Evolutionary conservation across 306 rosid species (phyloP).

Genomic region (Quillaja saponaria): DNA sequence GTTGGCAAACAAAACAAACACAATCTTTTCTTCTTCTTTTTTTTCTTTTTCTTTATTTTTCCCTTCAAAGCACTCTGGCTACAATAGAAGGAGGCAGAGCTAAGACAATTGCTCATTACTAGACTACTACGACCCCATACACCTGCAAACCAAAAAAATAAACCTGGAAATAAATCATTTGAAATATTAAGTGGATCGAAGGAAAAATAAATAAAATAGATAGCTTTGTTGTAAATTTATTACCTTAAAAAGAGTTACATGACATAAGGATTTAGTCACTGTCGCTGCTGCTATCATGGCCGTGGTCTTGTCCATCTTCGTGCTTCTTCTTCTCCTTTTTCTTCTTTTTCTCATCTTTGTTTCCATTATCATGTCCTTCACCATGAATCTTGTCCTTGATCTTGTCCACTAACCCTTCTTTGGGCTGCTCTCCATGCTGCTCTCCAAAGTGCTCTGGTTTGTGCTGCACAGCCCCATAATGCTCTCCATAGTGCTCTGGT

Average conservation of each 20-base stretch:
- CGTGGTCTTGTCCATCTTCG: conserved; percentile 29
- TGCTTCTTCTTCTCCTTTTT: conserved; percentile 36
- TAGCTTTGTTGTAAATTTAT: too few species aligned
- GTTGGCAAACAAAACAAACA: too few species aligned
- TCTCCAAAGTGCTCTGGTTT: neutral
- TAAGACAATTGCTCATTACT: conserved; percentile 21
- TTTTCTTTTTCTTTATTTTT: too few species aligned
- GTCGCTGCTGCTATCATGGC: conserved; percentile 57
- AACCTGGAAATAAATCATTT: neutral
- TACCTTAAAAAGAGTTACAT: conserved; percentile 20
- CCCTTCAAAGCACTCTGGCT: too few species aligned
- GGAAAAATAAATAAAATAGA: neutral
- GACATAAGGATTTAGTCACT: conserved; percentile 41
- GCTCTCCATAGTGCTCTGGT: conserved; percentile 11
- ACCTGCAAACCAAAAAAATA: conserved; percentile 26
- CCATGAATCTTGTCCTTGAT: conserved; percentile 58
- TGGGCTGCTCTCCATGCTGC: conserved; percentile 6
- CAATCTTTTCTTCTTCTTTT: too few species aligned
- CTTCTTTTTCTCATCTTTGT: conserved; percentile 38
- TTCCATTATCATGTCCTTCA: neutral
- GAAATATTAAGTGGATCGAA: neutral
- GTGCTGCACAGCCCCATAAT: conserved; percentile 11
- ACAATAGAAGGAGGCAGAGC: neutral
- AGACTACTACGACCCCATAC: conserved; percentile 18
- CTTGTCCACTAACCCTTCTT: conserved; percentile 54